Base-by-base conservation (phyloP, 345 rosid species). In the Euphorbia tirucalli region DNA sequence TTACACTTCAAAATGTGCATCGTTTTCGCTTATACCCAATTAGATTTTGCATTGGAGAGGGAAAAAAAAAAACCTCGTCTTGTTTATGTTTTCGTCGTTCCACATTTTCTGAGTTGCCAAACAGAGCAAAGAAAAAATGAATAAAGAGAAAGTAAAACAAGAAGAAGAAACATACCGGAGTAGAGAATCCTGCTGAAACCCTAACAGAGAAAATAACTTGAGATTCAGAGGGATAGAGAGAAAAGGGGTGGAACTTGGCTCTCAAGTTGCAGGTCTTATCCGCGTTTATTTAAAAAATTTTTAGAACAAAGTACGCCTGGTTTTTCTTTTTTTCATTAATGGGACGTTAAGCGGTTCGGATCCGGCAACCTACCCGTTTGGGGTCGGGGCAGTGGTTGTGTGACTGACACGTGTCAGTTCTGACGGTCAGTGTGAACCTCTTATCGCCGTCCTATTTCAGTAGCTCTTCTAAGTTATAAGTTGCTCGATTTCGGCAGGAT, bases 251-350 rank as follows among this genome's bases (percentile, higher is more conserved):
- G 70, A 71, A 61, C 15, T 70, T 66, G 73, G 70, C 80, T 64
- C 76, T 80, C 83, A 63, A 76, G 75, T 57, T 31, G 77, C 69
- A 28, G 76, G 66, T 77, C 82, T 71, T 71, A 71, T 77, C 81
- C 72, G 58, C 4, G 13, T 59, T 10, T 35, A 3, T 32, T 44
- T 65, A 54, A 65, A 11, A 79, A 66, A 52, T 43, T 62, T 55
- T 28, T 55, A 56, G 50, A n/a, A n/a, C n/a, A 9, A 52, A 15
- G 63, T 14, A 7, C 3, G 27, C 3, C 21, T 62, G 7, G 22
- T 21, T 37, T n/a, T 37, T n/a, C 18, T 5, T 11, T 4, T 35
- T 37, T 11, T 22, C 10, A 11, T 14, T 64, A 3, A 66, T 16
- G 25, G 27, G n/a, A 7, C 3, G 18, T 9, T 2, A 3, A 10